These are phyloP conservation scores for Rubroshorea leprosula DNA, from an alignment of 345 rosid genomes.

Conservation along the genomic window DNA sequence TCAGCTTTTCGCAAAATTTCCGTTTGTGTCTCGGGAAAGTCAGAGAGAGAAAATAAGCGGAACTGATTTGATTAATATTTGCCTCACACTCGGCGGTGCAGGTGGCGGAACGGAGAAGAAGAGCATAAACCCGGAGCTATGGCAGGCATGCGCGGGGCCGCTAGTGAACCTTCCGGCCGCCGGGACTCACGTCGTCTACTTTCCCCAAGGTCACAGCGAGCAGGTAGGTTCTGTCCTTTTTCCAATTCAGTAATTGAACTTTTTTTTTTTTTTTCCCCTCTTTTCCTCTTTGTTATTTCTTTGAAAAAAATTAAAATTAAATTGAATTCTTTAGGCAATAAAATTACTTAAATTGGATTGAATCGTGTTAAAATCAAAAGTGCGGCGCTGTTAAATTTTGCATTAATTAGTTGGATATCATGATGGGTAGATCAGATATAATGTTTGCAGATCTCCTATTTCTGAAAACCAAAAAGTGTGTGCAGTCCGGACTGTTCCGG, in stretches of 20 bases:
- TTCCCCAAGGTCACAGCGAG: conserved; percentile 80
- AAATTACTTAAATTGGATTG: background rate
- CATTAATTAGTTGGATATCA: background rate
- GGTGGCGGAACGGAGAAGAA: conserved; percentile 42
- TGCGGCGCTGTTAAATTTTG: background rate
- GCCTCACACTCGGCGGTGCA: conserved; percentile 27
- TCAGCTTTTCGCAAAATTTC: background rate
- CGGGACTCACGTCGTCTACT: conserved; percentile 63
- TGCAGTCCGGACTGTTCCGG: too few species aligned
- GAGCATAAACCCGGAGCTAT: conserved; percentile 58
- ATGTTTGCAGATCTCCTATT: too few species aligned
- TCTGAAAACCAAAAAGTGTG: too few species aligned
- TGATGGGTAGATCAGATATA: too few species aligned
- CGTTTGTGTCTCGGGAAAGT: conserved; percentile 4
- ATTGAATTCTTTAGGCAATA: too few species aligned
- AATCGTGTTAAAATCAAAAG: background rate
- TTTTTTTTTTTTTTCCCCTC: background rate
- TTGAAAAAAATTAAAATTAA: background rate
- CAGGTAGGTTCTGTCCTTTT: conserved; percentile 37
- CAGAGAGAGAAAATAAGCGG: background rate
- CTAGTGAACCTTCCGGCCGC: conserved; percentile 57
- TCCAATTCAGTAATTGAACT: background rate
- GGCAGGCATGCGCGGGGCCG: conserved; percentile 78
- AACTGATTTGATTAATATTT: conserved; percentile 12
- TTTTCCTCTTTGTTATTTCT: background rate